Evolutionary conservation across 257 asterid genomes (phyloP), one percentile per base, ranked within the genome.

Genomic region (Perilla frutescens): DNA sequence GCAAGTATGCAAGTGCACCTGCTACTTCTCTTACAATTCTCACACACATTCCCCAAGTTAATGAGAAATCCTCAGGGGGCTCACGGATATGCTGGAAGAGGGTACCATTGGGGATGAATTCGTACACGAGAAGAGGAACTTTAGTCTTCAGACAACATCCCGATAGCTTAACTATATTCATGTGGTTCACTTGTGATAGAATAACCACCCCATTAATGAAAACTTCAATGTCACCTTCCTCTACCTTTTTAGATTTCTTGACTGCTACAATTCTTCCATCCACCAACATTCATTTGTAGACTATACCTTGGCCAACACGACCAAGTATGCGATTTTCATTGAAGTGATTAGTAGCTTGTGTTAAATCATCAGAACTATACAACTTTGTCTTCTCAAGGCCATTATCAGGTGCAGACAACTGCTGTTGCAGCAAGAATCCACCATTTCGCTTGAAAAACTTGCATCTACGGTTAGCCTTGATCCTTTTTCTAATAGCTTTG

Each of bases 221-320:
- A 48, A 32, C 71, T 48, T 79, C 73, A 6, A 81, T 14, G n/a
- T 84, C 82, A 11, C 48, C 76, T 48, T 66, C 84, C 11, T 79
- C 72, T 2, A 72, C 79, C 65, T 15, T 65, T 39, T 65, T 73
- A 32, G 82, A 79, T 61, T 76, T 84, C 76, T 84, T 84, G 49
- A 84, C 78, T 1, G 84, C 88, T 43, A 81, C 82, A 5, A 84
- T 76, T 59, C 43, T 75, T 11, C 80, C 88, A 60, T 84, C 80
- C 7, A 14, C 50, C 37, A 78, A 8, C 87, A 83, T 83, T 50
- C 87, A 85, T 57, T 81, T 83, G 67, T 83, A 81, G 64, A 81
- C 88, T 0, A 84, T 81, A 37, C 88, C 85, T 54, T 84, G 86
- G 58, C 88, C 86, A 4, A 86, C 88, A 0, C 68, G 82, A 9